Evolutionary conservation across 345 rosid genomes (phyloP), one percentile per base, ranked within the genome.

Genomic region (Excoecaria agallocha): DNA sequence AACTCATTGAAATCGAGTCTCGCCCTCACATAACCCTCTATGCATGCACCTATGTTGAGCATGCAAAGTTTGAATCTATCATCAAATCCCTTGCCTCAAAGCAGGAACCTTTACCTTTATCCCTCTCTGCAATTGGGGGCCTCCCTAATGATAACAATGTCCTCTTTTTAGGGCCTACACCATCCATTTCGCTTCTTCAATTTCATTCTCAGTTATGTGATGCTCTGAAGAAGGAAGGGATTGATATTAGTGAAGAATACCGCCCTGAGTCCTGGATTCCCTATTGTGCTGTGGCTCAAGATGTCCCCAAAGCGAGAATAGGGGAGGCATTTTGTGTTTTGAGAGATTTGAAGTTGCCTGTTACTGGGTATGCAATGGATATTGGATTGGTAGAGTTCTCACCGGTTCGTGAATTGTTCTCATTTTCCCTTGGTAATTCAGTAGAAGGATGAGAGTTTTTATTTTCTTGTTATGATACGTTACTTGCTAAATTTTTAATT

Each of bases 11-110:
- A 83, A 93, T 91, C 80, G 96, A 91, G 83, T 93, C 99, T 24
- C 93, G 99, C 13, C 99, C 99, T 2, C 97, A 90, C 82, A 86
- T 96, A 81, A 93, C 98, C 55, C 91, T 96, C 15, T 86, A 91
- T 79, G 88, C 98, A 0, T 76, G 82, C 74, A 73, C 90, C 5
- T 61, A 69, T 72, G 39, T 86, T 54, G 98, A 91, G 38, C 87
- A 93, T 6, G 17, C 86, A n/a, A 89, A 84, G 78, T 87, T 96
- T 72, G 97, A 96, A 74, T 82, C 93, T 24, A 69, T 86, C 20
- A 30, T 91, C 78, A 90, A 81, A 60, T 45, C 43, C 43, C 84
- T 89, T 69, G 92, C 93, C 12, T 87, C 94, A 6, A 91, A 85
- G 82, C 97, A 88, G 56, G 97, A 91, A 49, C 92, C 97, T 0